Conservation (phyloP, 257 asterid genomes). For the Misopates orontium region DNA sequence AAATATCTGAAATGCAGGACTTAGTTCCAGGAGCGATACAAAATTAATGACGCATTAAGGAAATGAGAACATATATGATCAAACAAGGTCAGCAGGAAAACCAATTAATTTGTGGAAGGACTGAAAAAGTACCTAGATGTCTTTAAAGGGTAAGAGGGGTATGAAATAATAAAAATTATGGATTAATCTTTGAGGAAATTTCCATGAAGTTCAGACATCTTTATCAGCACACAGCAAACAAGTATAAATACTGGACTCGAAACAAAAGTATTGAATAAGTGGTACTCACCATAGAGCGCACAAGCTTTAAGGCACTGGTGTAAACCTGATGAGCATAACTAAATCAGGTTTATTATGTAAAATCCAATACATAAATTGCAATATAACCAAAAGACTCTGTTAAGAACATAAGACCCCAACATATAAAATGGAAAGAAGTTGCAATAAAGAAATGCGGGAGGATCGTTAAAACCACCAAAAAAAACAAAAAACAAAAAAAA, state of each 20-base stretch:
- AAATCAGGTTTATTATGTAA: constrained; percentile 20
- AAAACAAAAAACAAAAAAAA: background rate
- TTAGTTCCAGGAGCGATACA: background rate
- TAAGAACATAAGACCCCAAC: background rate
- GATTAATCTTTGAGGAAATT: constrained; percentile 19
- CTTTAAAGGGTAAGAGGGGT: background rate
- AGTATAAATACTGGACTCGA: constrained; percentile 5
- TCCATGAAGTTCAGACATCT: constrained; percentile 9
- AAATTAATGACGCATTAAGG: background rate
- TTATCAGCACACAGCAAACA: constrained; percentile 13
- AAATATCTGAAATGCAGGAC: background rate
- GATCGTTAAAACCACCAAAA: constrained; percentile 4
- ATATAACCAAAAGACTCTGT: background rate
- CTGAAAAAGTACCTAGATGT: background rate
- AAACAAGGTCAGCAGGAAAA: constrained; percentile 10
- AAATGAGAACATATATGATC: background rate
- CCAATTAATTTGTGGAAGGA: constrained; percentile 9
- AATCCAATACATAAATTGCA: background rate
- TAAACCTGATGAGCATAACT: constrained; percentile 64
- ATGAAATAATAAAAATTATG: constrained; percentile 16
- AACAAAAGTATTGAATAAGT: constrained; percentile 16
- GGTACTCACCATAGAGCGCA: constrained; percentile 88
- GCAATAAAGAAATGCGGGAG: constrained; percentile 10
- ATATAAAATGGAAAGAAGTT: constrained; percentile 9
- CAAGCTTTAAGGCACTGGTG: constrained; percentile 96